phyloP scores from a whole-genome alignment of 805 yeast species.

The Nakazawaea populi region DNA sequence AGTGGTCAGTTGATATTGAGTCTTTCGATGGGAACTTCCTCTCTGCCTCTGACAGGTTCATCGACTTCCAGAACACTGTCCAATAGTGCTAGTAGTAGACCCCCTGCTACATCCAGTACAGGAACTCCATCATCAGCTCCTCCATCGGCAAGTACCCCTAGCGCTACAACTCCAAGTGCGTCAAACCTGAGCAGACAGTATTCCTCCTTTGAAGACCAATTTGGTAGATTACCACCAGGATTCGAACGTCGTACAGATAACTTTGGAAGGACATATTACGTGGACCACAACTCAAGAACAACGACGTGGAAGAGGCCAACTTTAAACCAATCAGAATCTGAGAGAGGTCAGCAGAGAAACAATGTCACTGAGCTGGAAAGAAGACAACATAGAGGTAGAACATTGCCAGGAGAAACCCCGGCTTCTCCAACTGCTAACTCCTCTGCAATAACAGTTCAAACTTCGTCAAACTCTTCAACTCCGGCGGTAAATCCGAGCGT shows the following conservation, averaged over 20 bases:
- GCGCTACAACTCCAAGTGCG: constrained; percentile 1
- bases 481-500: constrained; percentile 37
- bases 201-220: constrained; percentile 94
- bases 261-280: constrained; percentile 95
- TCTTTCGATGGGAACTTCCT: constrained; percentile 32
- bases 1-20: constrained; percentile 86
- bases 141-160: constrained; percentile 15
- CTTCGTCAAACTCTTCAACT: constrained; percentile 23
- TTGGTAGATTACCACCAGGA: constrained; percentile 94
- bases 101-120: constrained; percentile 15
- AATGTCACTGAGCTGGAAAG: constrained; percentile 80
- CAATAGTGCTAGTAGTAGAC: constrained; percentile 17
- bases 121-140: constrained; percentile 19
- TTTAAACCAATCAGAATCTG: constrained; percentile 70
- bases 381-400: constrained; percentile 84
- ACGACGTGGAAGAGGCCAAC: constrained; percentile 99
- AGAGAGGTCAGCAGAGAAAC: constrained; percentile 52
- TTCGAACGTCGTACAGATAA: constrained; percentile 99
- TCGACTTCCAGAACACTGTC: constrained; percentile 18
- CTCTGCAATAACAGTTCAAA: constrained; percentile 22
- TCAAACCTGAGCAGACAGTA: constrained; percentile 48
- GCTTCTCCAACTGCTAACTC: constrained; percentile 27
- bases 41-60: constrained; percentile 18
- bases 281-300: constrained; percentile 94
- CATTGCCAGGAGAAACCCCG: constrained; percentile 64